Evolutionary conservation across 2,329 filamentous ascomycete species (phyloP), one percentile per base, ranked within the genome.

Genomic region (Emergomyces pasteurianus): DNA sequence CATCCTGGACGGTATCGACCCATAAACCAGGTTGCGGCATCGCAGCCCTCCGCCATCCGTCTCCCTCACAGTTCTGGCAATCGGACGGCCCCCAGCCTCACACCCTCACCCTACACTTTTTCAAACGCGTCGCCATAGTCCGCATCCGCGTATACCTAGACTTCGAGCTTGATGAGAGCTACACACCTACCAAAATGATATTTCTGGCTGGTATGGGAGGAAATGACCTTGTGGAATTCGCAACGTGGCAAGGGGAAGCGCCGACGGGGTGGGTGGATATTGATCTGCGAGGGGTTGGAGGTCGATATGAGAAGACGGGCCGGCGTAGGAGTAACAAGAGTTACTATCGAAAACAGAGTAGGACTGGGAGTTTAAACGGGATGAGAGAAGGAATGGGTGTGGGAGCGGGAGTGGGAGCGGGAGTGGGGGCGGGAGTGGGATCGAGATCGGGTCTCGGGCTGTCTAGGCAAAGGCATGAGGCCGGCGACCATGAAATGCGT

Each of bases 181-280:
- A 99, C 73, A 99, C 94, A 2, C 94, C 94, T 0, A 97, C 92
- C 0, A 89, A 91, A 68, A 95, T 99, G 69, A 79, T 88, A 54
- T 91, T 97, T 71, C 84, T 88, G 43, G 92, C 92, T 0, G 94
- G 94, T 14, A 96, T 90, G 64, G 90, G 91, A 52, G 88, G 91
- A 65, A 94, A 97, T 73, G 91, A 95, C 70, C 83, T 97, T 10
- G 87, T 95, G 59, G 88, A 94, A 64, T 97, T 96, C 73, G 86
- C 86, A 1, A 86, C 86, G 28, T 87, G 96, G 80, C 82, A 84
- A 64, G 86, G 96, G 28, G 84, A 86, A 65, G 86, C 85, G 62
- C 92, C 92, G 0, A 83, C 86, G 50, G 94, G 94, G 8, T 99
- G 94, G 94, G 87, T 96, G 60, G 88, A 95, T 71, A 87, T 96